These are phyloP conservation scores for Copromyces sp. DNA, from an alignment of 495 filamentous ascomycete genomes.

Conservation along the genomic window DNA sequence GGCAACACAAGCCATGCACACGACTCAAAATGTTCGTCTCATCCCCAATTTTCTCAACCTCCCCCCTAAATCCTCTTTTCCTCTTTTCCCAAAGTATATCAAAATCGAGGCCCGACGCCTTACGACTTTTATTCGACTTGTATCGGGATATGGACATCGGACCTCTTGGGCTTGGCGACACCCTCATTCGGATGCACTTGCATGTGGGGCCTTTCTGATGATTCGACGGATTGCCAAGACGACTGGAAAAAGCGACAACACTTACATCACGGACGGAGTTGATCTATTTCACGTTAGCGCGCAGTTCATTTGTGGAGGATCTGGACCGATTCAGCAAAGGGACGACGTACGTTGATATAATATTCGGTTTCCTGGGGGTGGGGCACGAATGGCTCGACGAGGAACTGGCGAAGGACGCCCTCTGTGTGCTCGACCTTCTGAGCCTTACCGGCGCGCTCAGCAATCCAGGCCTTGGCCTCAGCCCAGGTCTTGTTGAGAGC, in stretches of 20 bases:
- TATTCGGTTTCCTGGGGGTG: slow-evolving; percentile 90
- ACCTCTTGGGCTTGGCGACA: background rate
- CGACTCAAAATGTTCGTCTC: background rate
- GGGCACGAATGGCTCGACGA: slow-evolving; percentile 97
- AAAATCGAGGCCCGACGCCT: background rate
- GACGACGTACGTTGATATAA: slow-evolving; percentile 68
- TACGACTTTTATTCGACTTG: background rate
- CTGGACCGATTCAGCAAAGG: slow-evolving; percentile 70
- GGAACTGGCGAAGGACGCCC: slow-evolving; percentile 83
- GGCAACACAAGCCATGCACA: background rate
- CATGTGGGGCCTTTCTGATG: slow-evolving; percentile 7
- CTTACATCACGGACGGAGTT: slow-evolving; percentile 32
- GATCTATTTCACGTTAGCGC: slow-evolving; percentile 22
- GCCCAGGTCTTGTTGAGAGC: slow-evolving; percentile 96
- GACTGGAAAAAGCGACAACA: slow-evolving; percentile 6
- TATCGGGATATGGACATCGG: background rate
- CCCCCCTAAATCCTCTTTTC: slow-evolving; percentile 4
- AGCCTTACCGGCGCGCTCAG: slow-evolving; percentile 78
- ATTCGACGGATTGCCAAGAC: slow-evolving; percentile 13
- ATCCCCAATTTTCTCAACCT: slow-evolving; percentile 1
- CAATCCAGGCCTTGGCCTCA: slow-evolving; percentile 87
- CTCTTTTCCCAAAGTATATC: background rate
- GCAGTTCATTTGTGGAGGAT: slow-evolving; percentile 47
- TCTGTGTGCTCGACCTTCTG: slow-evolving; percentile 87
- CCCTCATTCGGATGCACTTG: slow-evolving; percentile 7